These are phyloP conservation scores for Canavalia gladiata DNA, from an alignment of 306 rosid genomes.

Conservation along the genomic window DNA sequence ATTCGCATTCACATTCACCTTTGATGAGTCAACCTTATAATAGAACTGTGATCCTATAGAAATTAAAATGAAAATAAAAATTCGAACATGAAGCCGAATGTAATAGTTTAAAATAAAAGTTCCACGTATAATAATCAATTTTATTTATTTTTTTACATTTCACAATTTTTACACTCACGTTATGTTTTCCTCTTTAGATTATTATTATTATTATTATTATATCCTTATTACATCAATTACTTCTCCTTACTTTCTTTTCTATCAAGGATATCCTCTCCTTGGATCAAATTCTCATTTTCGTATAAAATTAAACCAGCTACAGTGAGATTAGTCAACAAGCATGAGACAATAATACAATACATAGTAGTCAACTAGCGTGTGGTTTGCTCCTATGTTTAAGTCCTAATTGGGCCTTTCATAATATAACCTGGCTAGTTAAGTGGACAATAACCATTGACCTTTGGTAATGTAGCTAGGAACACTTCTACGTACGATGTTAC, in stretches of 20 bases:
- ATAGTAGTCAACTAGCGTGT: constrained; percentile 42
- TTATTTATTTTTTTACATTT: too few species aligned
- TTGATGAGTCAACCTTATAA: not conserved
- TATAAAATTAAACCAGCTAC: not conserved
- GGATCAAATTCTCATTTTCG: too few species aligned
- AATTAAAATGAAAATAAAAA: not conserved
- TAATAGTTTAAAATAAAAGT: too few species aligned
- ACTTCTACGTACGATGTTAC: too few species aligned
- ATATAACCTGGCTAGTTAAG: not conserved
- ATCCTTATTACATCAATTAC: too few species aligned
- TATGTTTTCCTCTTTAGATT: too few species aligned
- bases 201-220: too few species aligned
- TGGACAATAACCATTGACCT: constrained; percentile 42
- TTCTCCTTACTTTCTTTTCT: too few species aligned
- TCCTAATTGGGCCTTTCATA: constrained; percentile 10
- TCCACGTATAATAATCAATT: too few species aligned
- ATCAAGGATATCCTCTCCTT: too few species aligned
- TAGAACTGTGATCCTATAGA: not conserved
- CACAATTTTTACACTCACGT: too few species aligned
- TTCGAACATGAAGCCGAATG: not conserved
- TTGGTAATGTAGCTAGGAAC: constrained; percentile 1
- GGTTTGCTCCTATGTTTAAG: not conserved
- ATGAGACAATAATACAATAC: not conserved
- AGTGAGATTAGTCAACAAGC: not conserved
- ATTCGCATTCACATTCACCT: too few species aligned